These are phyloP conservation scores for Arthrobotrys iridis DNA, from an alignment of 2,329 filamentous ascomycete species.

Conservation along the genomic window DNA sequence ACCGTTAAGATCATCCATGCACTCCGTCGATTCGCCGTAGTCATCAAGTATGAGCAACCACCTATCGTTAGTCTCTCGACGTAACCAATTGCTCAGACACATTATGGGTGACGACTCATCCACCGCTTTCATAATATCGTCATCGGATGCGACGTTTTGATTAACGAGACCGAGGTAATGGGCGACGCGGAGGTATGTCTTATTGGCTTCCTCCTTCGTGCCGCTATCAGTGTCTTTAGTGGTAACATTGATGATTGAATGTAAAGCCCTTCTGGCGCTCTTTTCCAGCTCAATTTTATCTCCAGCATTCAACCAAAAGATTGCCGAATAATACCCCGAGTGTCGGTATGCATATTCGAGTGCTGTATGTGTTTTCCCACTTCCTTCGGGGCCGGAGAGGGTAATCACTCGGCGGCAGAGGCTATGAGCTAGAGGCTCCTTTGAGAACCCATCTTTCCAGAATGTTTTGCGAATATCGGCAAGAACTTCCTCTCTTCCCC, in stretches of 20 bases:
- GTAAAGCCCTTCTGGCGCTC: background rate
- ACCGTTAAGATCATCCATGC: background rate
- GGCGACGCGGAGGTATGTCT: background rate
- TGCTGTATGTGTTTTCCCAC: constrained; percentile 10
- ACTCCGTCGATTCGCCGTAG: background rate
- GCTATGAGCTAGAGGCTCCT: background rate
- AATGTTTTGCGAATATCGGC: background rate
- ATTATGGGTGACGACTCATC: background rate
- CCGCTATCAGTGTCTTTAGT: background rate
- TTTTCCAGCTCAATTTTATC: background rate
- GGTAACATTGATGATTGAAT: background rate
- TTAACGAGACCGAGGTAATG: background rate
- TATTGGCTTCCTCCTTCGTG: background rate
- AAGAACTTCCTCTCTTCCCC: background rate
- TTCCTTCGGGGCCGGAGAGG: constrained; percentile 11
- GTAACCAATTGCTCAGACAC: constrained; percentile 7
- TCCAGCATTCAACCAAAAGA: constrained; percentile 7
- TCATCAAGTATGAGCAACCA: constrained; percentile 28
- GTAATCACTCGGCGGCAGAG: background rate
- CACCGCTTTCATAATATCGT: background rate
- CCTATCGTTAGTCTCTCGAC: background rate
- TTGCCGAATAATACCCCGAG: background rate
- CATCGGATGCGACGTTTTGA: background rate
- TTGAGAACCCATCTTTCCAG: background rate
- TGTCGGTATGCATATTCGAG: constrained; percentile 20